Evolutionary conservation across 305 asterid genomes (phyloP), one percentile per base, ranked within the genome.

Genomic region (Coffea humblotiana): DNA sequence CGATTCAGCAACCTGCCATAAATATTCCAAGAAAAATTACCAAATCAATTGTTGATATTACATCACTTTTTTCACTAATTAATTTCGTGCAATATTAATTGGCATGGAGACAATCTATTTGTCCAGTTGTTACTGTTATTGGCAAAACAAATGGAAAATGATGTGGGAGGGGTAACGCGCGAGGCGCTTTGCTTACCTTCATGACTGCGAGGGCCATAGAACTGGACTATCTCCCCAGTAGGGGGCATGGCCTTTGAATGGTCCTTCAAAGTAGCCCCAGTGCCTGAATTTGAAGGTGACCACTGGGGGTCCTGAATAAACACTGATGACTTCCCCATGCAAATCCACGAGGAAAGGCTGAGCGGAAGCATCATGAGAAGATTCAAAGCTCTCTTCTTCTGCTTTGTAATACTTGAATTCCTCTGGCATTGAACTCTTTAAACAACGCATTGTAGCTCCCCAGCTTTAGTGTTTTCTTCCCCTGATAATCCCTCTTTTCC

Each of bases 251-350:
- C 87, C 91, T 75, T 93, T 90, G 85, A 91, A 93, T 18, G 93
- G 94, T 0, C 97, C 97, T 85, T 94, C 97, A 68, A 91, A 94
- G 83, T 82, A 94, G 54, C 97, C 98, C 98, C 98, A 94, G 51
- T 94, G 98, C 86, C 98, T 83, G 82, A 90, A 93, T 83, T 93
- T 93, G 82, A 86, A 92, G n/a, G 92, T 61, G 10, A 93, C 85
- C 7, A 88, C 69, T 1, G 98, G 98, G 6, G 98, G 98, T 0
- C 92, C 97, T 0, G 97, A 86, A 69, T 89, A 91, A 7, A 94
- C 98, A 0, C 85, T 85, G 35, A 89, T 65, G 60, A 92, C 96
- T 82, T 92, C 98, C 98, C 97, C 98, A 94, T 1, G 97, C 94
- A 43, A 94, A 94, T 2, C 98, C 98, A 0, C 98, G 90, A 4